Evolutionary conservation across 495 filamentous ascomycete species (phyloP), one percentile per base, ranked within the genome.

Genomic region (Penicillium lagena): DNA sequence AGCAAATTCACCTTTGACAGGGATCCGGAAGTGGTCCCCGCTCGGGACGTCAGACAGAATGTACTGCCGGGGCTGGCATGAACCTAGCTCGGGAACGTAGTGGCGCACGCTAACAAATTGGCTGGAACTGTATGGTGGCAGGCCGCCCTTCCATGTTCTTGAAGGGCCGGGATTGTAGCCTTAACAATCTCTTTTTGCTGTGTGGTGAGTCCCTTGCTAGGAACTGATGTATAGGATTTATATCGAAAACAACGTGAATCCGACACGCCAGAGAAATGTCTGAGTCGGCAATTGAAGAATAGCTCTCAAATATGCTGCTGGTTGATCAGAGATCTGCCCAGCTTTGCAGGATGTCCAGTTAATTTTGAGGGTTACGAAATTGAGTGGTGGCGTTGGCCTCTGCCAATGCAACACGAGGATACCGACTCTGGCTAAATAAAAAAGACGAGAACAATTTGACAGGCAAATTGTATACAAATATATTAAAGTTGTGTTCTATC

Each of bases 11-110:
- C 77, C 46, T 17, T 86, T 86, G 49, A 89, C 76, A 42, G 71
- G 81, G 64, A 88, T 82, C 41, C 85, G 80, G 67, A 85, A 86
- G 58, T 80, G 79, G 27, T 76, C 70, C 13, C 64, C 52, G 1
- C 61, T 56, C 6, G 79, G 82, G 36, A 70, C 66, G 39, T 86
- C 83, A 59, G 75, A 80, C 39, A 89, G 78, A 12, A 79, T 83
- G 65, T 88, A 89, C 68, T 88, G 85, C 37, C 85, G 67, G n/a
- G 75, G 69, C 61, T 89, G 85, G 33, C 64, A 53, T 54, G 81
- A 66, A 12, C 75, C 67, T 30, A 86, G 68, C 17, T 76, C 66
- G 0, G 79, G 79, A 0, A 83, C 73, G 46, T 70, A 62, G 9
- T 80, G 55, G 43, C 75, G 74, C 35, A 89, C 59, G 28, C 77